Base-by-base conservation (phyloP, 1,284 basidiomycete genomes). In the Mycosarcoma mackinlayi region DNA sequence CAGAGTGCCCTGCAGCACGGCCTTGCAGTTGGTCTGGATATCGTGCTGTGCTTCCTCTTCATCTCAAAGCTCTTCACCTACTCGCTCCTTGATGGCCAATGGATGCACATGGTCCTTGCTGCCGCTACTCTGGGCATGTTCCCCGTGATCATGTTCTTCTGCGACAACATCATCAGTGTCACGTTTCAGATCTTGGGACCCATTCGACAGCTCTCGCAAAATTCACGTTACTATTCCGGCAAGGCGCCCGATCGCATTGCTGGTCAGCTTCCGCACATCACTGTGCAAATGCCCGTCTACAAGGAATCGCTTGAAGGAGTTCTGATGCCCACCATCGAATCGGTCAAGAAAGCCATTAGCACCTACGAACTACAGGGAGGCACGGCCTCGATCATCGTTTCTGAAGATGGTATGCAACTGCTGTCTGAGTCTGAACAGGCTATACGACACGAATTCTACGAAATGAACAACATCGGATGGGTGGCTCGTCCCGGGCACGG, bases 311-410 rank as follows among this genome's bases (percentile, higher is more conserved):
- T 85, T 39, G 83, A 84, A 23, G 77, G 76, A 0, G 85, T 85
- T 6, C 84, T 86, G 80, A 83, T 84, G 69, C 91, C 90, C 1
- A 92, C 92, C 1, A 88, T 93, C 34, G 85, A 88, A 68, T 92
- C 90, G 0, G 83, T 93, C 64, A 92, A 93, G 84, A 89, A 88
- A 80, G 92, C 91, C 0, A 92, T 93, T 88, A 90, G 91, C 78
- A 92, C 90, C 1, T 92, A 92, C 77, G 90, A 91, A 18, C 86
- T 90, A 1, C 91, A 92, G 76, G 91, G 91, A 19, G 91, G 91
- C 10, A 89, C 89, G 0, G 91, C 89, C 6, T 84, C 87, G 19
- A 91, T 92, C 74, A 86, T 92, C 57, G 85, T 92, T 18, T 89
- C 91, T 71, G 91, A 92, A 63, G 90, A 92, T 78, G 92, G 92